Evolutionary conservation across 2,329 filamentous ascomycete species (phyloP).

Genomic region (Sphaerulina vaccinii): DNA sequence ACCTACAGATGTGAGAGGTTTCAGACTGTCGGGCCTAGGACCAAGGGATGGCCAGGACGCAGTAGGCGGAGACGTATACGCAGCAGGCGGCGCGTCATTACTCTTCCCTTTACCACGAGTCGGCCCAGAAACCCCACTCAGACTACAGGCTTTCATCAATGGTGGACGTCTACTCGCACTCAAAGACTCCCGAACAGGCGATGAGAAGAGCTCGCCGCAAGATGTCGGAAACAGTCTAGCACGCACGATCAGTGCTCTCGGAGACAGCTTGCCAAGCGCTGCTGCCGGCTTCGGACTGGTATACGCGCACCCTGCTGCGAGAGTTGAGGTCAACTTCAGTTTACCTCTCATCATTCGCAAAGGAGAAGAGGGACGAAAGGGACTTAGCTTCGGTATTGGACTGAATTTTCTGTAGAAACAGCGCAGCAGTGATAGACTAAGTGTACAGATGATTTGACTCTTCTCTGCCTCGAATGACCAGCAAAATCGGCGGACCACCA

Average conservation of each 20-base stretch:
- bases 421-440: not conserved
- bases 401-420: conserved; percentile 79
- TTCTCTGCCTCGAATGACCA: too few relatives aligned
- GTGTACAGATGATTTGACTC: conserved; percentile 4
- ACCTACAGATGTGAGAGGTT: conserved; percentile 90
- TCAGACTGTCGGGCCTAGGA: conserved; percentile 83
- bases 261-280: conserved; percentile 75
- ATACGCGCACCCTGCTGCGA: conserved; percentile 88
- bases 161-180: conserved; percentile 81
- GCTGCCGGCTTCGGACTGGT: conserved; percentile 87
- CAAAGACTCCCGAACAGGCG: conserved; percentile 45
- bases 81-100: conserved; percentile 82
- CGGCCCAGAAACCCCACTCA: conserved; percentile 77
- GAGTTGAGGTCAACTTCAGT: conserved; percentile 95
- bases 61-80: conserved; percentile 87
- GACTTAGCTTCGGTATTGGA: conserved; percentile 90
- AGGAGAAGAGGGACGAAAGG: conserved; percentile 86
- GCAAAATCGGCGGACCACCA: too few relatives aligned
- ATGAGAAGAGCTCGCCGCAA: conserved; percentile 48
- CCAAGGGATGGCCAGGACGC: conserved; percentile 83
- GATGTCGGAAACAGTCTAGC: conserved; percentile 57
- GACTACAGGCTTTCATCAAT: conserved; percentile 88
- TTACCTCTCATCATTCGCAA: conserved; percentile 77
- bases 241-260: conserved; percentile 67
- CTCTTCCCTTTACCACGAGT: conserved; percentile 80